A percentile compares a stretch with the other conserved stretches of the same genome.
phyloP scores from a whole-genome alignment of 1,284 basidiomycete species.

The Cutaneotrichosporon sp. region DNA sequence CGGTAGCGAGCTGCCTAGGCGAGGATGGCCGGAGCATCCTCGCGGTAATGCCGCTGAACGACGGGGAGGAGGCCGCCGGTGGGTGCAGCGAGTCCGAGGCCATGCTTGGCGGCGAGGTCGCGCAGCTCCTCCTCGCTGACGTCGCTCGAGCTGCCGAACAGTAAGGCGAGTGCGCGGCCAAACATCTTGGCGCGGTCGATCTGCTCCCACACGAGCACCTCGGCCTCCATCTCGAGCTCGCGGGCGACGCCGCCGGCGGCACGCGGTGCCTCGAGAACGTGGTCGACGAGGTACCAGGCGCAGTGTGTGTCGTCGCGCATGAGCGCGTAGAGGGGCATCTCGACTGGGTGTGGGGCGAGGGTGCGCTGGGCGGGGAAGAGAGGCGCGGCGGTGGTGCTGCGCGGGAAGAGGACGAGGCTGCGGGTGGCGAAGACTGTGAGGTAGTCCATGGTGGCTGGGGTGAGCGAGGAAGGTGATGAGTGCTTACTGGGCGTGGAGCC shows the following conservation, averaged over 20 bases:
- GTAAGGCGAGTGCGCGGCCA: conserved; percentile 33
- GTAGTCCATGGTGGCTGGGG: conserved; percentile 52
- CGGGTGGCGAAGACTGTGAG: conserved; percentile 44
- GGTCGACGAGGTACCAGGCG: conserved; percentile 43
- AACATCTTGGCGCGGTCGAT: conserved; percentile 45
- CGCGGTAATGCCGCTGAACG: background rate
- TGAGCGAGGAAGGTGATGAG: too few relatives aligned
- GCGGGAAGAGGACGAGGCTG: conserved; percentile 41
- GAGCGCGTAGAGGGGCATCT: conserved; percentile 40
- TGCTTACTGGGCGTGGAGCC: background rate
- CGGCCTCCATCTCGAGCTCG: conserved; percentile 31
- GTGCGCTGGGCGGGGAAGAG: background rate
- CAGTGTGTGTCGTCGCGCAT: conserved; percentile 35
- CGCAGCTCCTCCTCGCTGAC: conserved; percentile 31
- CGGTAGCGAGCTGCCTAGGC: background rate
- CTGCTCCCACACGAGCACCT: conserved; percentile 44
- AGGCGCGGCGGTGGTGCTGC: background rate
- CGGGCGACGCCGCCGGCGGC: background rate
- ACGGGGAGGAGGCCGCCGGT: too few relatives aligned
- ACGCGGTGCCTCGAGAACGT: conserved; percentile 27
- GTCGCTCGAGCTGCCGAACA: conserved; percentile 26
- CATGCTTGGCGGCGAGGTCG: conserved; percentile 27
- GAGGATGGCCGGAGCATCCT: conserved; percentile 7
- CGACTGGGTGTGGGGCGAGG: conserved; percentile 30
- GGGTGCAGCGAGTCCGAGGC: conserved; percentile 15